Evolutionary conservation across 495 filamentous ascomycete genomes (phyloP).

Genomic region (Sporormia fimetaria): DNA sequence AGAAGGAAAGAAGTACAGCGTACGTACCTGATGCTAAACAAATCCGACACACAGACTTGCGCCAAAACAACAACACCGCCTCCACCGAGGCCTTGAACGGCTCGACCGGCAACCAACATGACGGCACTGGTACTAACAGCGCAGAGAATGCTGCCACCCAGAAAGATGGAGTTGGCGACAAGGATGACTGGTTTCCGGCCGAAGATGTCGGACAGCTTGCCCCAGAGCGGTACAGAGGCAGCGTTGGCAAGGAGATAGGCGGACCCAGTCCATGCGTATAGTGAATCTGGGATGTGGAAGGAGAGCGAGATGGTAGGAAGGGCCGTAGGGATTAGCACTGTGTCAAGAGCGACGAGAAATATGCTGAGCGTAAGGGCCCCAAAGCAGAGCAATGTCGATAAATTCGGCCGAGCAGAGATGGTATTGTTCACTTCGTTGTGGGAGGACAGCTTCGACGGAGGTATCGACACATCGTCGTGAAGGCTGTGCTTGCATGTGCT

Average conservation of each 20-base stretch:
- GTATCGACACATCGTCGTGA: too few relatives aligned
- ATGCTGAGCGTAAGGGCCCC: slow-evolving; percentile 4
- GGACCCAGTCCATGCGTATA: slow-evolving; percentile 23
- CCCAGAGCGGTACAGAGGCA: slow-evolving; percentile 20
- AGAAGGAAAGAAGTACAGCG: slow-evolving; percentile 24
- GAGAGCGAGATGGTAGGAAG: slow-evolving; percentile 22
- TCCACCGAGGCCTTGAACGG: slow-evolving; percentile 29
- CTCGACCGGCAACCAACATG: slow-evolving; percentile 27
- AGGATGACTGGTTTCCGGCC: slow-evolving; percentile 30
- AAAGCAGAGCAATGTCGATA: too few relatives aligned
- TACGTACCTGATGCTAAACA: slow-evolving; percentile 23
- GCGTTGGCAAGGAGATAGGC: slow-evolving; percentile 23
- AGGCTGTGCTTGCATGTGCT: too few relatives aligned
- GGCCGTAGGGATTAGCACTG: slow-evolving; percentile 21
- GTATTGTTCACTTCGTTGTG: too few relatives aligned
- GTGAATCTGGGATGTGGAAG: slow-evolving; percentile 18
- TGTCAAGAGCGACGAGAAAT: slow-evolving; percentile 26
- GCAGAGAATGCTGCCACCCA: slow-evolving; percentile 27
- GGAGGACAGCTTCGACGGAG: too few relatives aligned
- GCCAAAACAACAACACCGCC: slow-evolving; percentile 27
- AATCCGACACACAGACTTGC: slow-evolving; percentile 24
- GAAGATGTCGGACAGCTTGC: slow-evolving; percentile 26
- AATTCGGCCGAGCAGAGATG: too few relatives aligned
- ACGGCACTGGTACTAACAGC: slow-evolving; percentile 17
- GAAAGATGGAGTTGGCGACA: slow-evolving; percentile 22